phyloP scores from a whole-genome alignment of 1,284 basidiomycete genomes.

The Coniferiporia sulphurascens region DNA sequence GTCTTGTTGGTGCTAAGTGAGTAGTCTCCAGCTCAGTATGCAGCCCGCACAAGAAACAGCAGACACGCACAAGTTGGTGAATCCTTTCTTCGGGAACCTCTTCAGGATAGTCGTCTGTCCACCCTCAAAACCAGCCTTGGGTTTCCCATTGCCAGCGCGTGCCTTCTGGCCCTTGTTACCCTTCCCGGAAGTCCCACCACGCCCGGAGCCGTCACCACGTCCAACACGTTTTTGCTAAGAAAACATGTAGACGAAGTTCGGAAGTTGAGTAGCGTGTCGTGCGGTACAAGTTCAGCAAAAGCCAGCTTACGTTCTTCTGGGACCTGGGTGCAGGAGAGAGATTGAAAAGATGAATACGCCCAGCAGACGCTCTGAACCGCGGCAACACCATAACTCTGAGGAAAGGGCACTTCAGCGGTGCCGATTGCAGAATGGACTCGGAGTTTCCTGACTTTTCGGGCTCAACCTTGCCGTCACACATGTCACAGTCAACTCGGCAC shows the following conservation, averaged over 20 bases:
- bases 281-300: neutral
- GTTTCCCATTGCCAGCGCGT: constrained; percentile 85
- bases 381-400: constrained; percentile 6
- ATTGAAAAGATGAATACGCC: constrained; percentile 19
- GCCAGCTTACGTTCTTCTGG: constrained; percentile 15
- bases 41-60: constrained; percentile 6
- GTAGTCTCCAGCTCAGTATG: constrained; percentile 2
- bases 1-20: constrained; percentile 57
- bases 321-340: constrained; percentile 14
- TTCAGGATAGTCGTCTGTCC: constrained; percentile 95
- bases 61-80: constrained; percentile 78
- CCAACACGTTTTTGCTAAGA: constrained; percentile 88
- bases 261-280: neutral
- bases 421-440: neutral
- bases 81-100: constrained; percentile 90
- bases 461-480: neutral
- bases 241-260: neutral
- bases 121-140: constrained; percentile 85
- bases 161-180: constrained; percentile 97
- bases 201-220: constrained; percentile 85
- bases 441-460: neutral
- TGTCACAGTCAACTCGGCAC: neutral
- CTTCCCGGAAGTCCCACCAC: constrained; percentile 88
- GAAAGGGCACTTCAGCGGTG: neutral
- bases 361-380: constrained; percentile 15